phyloP scores from a whole-genome alignment of 2,329 filamentous ascomycete species.

The Ophiocordyceps camponoti-rufipedis region DNA sequence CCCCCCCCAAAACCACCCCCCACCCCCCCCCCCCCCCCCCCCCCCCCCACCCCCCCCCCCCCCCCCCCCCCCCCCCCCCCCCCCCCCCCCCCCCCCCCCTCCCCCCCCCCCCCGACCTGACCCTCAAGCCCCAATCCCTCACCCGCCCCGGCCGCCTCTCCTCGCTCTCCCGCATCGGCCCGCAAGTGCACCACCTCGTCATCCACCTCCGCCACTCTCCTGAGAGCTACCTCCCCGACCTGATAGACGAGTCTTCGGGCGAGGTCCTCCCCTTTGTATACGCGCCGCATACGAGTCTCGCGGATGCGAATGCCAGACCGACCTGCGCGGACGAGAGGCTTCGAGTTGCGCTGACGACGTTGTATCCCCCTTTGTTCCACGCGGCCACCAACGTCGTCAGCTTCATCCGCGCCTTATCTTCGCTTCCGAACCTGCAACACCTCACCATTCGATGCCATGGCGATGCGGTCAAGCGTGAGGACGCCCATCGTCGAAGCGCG shows the following conservation, averaged over 20 bases:
- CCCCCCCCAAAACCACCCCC: too few relatives aligned
- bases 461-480: constrained; percentile 44
- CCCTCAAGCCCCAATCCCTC: constrained; percentile 53
- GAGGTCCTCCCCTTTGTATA: constrained; percentile 69
- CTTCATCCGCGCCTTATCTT: constrained; percentile 57
- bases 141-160: constrained; percentile 55
- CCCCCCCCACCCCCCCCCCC: not conserved
- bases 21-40: not conserved
- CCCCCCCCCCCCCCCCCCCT: constrained; percentile 4
- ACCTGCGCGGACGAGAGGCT: constrained; percentile 69
- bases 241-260: constrained; percentile 60
- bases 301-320: constrained; percentile 41
- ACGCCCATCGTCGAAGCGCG: constrained; percentile 47
- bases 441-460: constrained; percentile 61
- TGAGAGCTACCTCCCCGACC: constrained; percentile 70
- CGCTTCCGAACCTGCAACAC: constrained; percentile 52
- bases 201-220: constrained; percentile 61
- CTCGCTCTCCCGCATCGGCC: constrained; percentile 60
- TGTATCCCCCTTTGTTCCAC: constrained; percentile 80
- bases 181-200: constrained; percentile 58
- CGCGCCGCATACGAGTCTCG: constrained; percentile 52
- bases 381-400: constrained; percentile 74
- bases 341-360: constrained; percentile 64
- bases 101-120: constrained; percentile 53
- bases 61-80: not conserved